Base-by-base conservation (phyloP, 2,329 filamentous ascomycete genomes). In the Periconia digitata region DNA sequence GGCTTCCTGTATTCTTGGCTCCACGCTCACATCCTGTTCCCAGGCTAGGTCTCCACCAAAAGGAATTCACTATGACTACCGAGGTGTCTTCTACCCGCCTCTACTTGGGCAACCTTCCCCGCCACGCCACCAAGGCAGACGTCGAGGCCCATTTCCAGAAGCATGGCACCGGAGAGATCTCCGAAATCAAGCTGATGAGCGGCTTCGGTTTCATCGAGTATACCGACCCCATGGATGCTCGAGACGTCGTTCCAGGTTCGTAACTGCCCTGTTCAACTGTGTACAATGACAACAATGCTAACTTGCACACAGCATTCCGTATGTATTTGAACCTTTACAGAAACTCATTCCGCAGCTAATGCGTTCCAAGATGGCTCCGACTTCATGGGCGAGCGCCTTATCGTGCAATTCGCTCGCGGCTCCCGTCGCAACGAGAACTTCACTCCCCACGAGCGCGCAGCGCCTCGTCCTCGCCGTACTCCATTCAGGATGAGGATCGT, bases 151-250 rank as follows among this genome's bases (percentile, higher is more conserved):
- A 97, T 76, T 99, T 99, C 78, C 87, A 87, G 73, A 90, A 86
- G 69, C 91, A 96, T 85, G 94, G 92, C 71, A 92, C 91, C 63
- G 94, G 94, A 74, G 91, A 96, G 74, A 97, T 99, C 72, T 94
- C 89, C 62, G 94, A 99, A 79, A 92, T 99, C 79, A 99, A 99
- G 81, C 85, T 99, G 57, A 99, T 99, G 94, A 97, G 96, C 72
- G 94, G 94, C 69, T 99, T 99, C 72, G 94, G 94, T 72, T 99
- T 99, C 80, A 96, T 99, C 72, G 94, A 99, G 76, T 99, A 97
- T 76, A 95, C 96, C 76, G 94, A 97, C 78, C 85, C 91, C 50
- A 90, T 96, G 88, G 94, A 99, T 78, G 94, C 94, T 62, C 89
- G 92, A 71, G 94, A 99, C 77, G 92, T 99, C 58, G 94, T 99